A percentile compares a stretch with the other conserved stretches of the same genome.
Evolutionary conservation across 345 rosid species (phyloP).

Genomic region (Syzygium aromaticum): DNA sequence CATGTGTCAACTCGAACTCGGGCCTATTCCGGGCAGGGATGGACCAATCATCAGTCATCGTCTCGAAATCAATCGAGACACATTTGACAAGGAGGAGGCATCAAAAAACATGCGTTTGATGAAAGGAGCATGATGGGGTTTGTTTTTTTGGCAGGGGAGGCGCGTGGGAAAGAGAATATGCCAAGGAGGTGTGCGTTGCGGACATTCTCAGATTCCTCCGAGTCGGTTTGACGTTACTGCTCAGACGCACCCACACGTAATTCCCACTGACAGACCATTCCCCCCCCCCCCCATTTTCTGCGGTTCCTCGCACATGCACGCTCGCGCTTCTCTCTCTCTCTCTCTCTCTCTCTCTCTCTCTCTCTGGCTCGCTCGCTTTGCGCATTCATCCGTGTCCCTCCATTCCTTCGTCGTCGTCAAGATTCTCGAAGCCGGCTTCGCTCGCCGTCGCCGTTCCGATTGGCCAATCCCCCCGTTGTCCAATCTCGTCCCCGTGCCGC

Average conservation of each 20-base stretch:
- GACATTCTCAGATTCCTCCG: neutral
- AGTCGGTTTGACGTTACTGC: neutral
- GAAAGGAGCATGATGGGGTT: neutral
- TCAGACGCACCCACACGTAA: neutral
- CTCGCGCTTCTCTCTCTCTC: neutral
- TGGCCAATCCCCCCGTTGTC: neutral
- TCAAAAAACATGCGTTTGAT: accelerated
- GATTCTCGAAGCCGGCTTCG: neutral
- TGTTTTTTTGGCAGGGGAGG: neutral
- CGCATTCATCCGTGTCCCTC: neutral
- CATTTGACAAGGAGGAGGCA: neutral
- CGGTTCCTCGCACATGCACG: neutral
- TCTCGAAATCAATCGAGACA: neutral
- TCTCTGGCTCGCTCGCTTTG: neutral
- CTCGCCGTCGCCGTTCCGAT: neutral
- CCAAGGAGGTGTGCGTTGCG: neutral
- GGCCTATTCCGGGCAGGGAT: accelerated
- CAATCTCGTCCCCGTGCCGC: neutral
- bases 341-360: neutral
- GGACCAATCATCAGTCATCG: neutral
- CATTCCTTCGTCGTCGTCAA: neutral
- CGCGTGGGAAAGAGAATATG: neutral
- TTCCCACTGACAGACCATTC: neutral
- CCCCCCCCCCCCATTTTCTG: neutral
- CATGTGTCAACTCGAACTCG: neutral